Conservation (phyloP, 805 yeast species). For the Komagataella populi region DNA sequence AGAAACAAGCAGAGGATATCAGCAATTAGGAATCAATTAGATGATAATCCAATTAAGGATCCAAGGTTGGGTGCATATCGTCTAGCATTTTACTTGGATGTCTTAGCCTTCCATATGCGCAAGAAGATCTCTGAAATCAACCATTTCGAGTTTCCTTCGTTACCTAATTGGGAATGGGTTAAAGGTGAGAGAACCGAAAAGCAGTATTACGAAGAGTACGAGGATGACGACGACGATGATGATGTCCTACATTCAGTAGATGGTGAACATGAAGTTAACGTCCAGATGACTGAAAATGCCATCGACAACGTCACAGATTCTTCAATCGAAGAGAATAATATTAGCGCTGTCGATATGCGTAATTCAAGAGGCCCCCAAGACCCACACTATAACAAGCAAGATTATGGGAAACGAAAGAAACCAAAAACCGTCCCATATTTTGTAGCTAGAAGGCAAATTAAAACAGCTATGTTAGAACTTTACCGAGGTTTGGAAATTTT, state of each 20-base stretch:
- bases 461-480: slow-evolving; percentile 55
- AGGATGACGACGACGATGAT: slow-evolving; percentile 5
- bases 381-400: slow-evolving; percentile 26
- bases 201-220: slow-evolving; percentile 20
- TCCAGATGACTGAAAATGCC: background rate
- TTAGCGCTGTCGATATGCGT: background rate
- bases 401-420: slow-evolving; percentile 24
- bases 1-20: slow-evolving; percentile 9
- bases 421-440: slow-evolving; percentile 35
- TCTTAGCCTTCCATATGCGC: slow-evolving; percentile 11
- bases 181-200: slow-evolving; percentile 16
- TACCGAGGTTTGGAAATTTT: slow-evolving; percentile 62
- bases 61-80: background rate
- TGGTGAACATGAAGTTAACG: background rate
- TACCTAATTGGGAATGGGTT: slow-evolving; percentile 24
- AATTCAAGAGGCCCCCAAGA: slow-evolving; percentile 7
- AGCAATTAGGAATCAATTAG: slow-evolving; percentile 2
- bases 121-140: slow-evolving; percentile 13
- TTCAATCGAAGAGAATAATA: background rate
- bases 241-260: background rate
- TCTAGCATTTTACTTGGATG: background rate
- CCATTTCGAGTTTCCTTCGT: slow-evolving; percentile 26
- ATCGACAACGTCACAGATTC: background rate
- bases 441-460: slow-evolving; percentile 53
- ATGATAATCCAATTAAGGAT: background rate